These are phyloP conservation scores for Moesziomyces sp. DNA, from an alignment of 1,284 basidiomycete genomes.

Conservation along the genomic window DNA sequence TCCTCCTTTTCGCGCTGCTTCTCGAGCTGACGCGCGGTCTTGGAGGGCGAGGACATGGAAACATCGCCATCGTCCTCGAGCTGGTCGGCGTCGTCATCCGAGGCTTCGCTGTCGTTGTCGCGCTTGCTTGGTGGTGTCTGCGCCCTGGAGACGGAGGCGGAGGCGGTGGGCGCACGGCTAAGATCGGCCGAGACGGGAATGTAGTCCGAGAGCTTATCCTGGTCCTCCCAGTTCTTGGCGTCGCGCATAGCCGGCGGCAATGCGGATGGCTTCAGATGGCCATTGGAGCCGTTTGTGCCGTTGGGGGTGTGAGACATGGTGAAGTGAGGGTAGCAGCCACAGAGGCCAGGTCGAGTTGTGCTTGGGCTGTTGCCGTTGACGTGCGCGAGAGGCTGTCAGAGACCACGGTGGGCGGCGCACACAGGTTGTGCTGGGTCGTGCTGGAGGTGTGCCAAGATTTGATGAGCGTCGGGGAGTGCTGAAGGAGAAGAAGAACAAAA, in stretches of 20 bases:
- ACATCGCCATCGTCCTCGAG: conserved; percentile 37
- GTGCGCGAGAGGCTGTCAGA: no score
- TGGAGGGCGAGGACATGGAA: conserved; percentile 45
- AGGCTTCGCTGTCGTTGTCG: conserved; percentile 13
- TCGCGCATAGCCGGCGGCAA: conserved; percentile 41
- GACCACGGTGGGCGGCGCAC: no score
- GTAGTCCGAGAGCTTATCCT: conserved; percentile 62
- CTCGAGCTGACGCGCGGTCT: conserved; percentile 56
- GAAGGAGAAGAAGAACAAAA: no score
- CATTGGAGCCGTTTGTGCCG: conserved; percentile 22
- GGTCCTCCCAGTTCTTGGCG: conserved; percentile 51
- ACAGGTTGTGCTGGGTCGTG: no score
- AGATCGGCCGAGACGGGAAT: conserved; percentile 54
- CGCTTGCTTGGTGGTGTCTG: conserved; percentile 38
- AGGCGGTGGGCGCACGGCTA: conserved; percentile 49
- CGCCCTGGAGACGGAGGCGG: conserved; percentile 44
- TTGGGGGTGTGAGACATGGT: conserved; percentile 31
- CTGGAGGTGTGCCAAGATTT: no score
- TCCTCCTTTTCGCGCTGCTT: conserved; percentile 55
- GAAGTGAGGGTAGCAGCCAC: neutral
- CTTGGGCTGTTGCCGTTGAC: no score
- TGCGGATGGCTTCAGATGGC: conserved; percentile 39
- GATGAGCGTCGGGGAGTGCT: no score
- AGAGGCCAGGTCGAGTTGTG: no score
- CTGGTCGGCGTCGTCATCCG: conserved; percentile 35